phyloP scores from a whole-genome alignment of 2,329 filamentous ascomycete species.

The Volutella citrinella region DNA sequence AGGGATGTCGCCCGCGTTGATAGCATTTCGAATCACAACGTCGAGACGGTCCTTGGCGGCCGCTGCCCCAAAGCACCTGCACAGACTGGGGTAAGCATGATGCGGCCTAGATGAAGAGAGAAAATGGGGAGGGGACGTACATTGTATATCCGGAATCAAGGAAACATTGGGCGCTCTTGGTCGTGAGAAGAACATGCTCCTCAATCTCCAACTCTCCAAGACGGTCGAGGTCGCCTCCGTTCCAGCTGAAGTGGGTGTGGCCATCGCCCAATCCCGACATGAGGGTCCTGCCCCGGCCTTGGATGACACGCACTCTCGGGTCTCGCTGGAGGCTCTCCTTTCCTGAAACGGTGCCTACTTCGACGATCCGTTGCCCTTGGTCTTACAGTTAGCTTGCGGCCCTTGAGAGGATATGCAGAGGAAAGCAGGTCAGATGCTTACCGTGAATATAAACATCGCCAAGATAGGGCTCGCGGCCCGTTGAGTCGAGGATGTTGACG shows the following conservation, averaged over 20 bases:
- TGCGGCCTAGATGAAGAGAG: too few relatives aligned
- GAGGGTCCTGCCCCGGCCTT: constrained; percentile 11
- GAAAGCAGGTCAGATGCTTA: background rate
- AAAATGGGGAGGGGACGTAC: constrained; percentile 1
- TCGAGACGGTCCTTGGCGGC: constrained; percentile 16
- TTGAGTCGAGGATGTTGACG: constrained; percentile 6
- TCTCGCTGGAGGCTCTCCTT: background rate
- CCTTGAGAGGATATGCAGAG: background rate
- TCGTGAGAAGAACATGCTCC: constrained; percentile 14
- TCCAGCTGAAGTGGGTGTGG: constrained; percentile 15
- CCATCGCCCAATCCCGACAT: constrained; percentile 14
- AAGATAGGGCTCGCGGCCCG: constrained; percentile 3
- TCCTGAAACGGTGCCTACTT: background rate
- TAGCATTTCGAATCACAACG: constrained; percentile 12
- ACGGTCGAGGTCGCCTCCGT: constrained; percentile 12
- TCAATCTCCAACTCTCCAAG: constrained; percentile 9
- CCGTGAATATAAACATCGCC: constrained; percentile 6
- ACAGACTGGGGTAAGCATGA: background rate
- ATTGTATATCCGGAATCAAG: constrained; percentile 17
- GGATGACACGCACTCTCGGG: constrained; percentile 6
- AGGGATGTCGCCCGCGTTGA: constrained; percentile 13
- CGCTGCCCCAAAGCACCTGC: constrained; percentile 15
- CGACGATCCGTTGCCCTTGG: background rate
- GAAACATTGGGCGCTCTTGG: constrained; percentile 13
- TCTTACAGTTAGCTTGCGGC: too few relatives aligned